A percentile compares a stretch with the other conserved stretches of the same genome.
phyloP scores from a whole-genome alignment of 257 asterid genomes.

The Coffea canephora region DNA sequence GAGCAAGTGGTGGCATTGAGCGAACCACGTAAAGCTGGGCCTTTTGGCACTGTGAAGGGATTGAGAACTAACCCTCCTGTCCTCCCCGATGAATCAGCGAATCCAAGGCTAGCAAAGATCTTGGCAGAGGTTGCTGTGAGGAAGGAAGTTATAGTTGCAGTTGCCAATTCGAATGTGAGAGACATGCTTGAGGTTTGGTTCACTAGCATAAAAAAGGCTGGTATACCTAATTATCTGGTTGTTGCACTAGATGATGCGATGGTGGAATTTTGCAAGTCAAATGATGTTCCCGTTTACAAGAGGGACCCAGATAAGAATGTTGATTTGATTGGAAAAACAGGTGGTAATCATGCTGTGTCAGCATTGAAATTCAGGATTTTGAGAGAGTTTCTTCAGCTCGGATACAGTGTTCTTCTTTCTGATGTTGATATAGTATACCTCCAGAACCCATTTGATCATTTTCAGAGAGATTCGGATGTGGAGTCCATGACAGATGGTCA shows the following conservation, averaged over 20 bases:
- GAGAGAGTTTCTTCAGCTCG: conserved; percentile 85
- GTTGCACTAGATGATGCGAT: conserved; percentile 68
- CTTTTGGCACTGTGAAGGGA: conserved; percentile 72
- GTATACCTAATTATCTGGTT: conserved; percentile 61
- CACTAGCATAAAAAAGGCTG: conserved; percentile 56
- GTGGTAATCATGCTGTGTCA: conserved; percentile 73
- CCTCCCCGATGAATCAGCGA: conserved; percentile 60
- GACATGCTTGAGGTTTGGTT: conserved; percentile 64
- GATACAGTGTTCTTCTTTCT: conserved; percentile 71
- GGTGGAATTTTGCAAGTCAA: conserved; percentile 59
- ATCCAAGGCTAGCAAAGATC: conserved; percentile 69
- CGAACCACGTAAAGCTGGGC: conserved; percentile 65
- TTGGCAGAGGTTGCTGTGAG: conserved; percentile 52
- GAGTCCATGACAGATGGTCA: conserved; percentile 93
- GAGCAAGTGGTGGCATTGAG: conserved; percentile 42
- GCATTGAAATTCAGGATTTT: conserved; percentile 64
- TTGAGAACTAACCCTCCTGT: conserved; percentile 67
- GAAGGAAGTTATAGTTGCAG: conserved; percentile 71
- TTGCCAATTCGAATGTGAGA: conserved; percentile 75
- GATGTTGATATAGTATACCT: conserved; percentile 74
- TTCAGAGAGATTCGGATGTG: conserved; percentile 70
- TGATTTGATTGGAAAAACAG: conserved; percentile 58
- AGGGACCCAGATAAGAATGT: conserved; percentile 60
- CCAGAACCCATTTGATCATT: conserved; percentile 74
- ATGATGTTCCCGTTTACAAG: conserved; percentile 54